Evolutionary conservation across 257 asterid genomes (phyloP).

Genomic region (Solanum ahanhuiri): DNA sequence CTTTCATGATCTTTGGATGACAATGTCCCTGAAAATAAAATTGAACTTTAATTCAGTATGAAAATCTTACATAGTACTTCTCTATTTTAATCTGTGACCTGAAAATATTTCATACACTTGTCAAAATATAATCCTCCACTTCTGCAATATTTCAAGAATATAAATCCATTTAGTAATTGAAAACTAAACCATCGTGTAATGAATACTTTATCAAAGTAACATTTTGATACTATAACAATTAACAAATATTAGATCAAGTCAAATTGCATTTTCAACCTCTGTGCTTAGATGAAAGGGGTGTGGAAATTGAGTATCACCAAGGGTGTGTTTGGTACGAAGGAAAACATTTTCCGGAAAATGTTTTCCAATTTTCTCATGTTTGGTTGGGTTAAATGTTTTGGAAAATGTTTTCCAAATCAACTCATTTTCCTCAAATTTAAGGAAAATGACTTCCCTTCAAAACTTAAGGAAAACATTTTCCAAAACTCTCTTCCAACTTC

Average conservation of each 20-base stretch:
- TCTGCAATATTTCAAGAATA: background rate
- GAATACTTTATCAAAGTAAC: background rate
- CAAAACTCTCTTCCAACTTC: too few species aligned
- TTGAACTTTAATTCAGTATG: background rate
- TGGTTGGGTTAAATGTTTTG: too few species aligned
- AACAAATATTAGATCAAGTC: background rate
- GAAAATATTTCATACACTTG: background rate
- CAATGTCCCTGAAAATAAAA: constrained; percentile 72
- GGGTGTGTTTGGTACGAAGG: too few species aligned
- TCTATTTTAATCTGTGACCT: background rate
- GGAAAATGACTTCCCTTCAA: too few species aligned
- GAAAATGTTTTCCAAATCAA: too few species aligned
- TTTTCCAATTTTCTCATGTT: too few species aligned
- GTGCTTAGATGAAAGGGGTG: background rate
- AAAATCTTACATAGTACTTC: background rate
- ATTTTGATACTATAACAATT: background rate
- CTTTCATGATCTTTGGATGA: constrained; percentile 87
- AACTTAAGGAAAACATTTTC: too few species aligned
- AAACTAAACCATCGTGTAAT: background rate
- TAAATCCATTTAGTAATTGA: background rate
- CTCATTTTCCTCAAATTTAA: too few species aligned
- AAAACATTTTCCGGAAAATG: too few species aligned
- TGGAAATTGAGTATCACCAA: background rate
- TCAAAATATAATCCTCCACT: background rate
- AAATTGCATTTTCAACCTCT: background rate